These are phyloP conservation scores for Coemansia sp. DNA, from an alignment of 371 early-diverging fungal genomes.

Conservation along the genomic window DNA sequence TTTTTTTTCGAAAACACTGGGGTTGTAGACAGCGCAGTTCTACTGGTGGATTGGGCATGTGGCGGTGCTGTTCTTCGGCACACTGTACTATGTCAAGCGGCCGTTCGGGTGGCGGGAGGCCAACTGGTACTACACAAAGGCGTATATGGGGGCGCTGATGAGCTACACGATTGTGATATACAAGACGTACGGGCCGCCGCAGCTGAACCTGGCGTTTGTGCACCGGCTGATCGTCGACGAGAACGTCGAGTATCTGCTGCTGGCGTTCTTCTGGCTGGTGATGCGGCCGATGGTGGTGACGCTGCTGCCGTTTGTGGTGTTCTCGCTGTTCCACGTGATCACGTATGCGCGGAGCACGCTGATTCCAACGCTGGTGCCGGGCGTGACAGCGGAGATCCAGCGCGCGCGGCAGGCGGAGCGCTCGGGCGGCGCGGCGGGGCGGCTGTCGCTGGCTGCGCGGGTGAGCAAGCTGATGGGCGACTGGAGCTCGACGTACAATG, in stretches of 20 bases:
- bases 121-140: conserved; percentile 58
- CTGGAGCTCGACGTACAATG: conserved; percentile 71
- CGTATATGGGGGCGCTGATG: conserved; percentile 69
- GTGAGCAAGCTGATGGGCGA: conserved; percentile 61
- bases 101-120: conserved; percentile 36
- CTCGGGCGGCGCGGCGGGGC: conserved; percentile 14
- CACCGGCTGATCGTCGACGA: conserved; percentile 79
- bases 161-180: conserved; percentile 86
- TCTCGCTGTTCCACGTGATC: conserved; percentile 81
- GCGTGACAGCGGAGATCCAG: conserved; percentile 50
- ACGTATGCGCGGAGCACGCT: conserved; percentile 75
- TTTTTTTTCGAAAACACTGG: neutral
- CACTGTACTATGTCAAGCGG: conserved; percentile 38
- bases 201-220: conserved; percentile 61
- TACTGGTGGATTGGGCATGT: conserved; percentile 54
- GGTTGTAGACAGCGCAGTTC: conserved; percentile 47
- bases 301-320: conserved; percentile 79
- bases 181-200: conserved; percentile 70
- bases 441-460: conserved; percentile 44
- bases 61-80: conserved; percentile 35
- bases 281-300: conserved; percentile 72
- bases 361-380: conserved; percentile 70
- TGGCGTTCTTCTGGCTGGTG: conserved; percentile 77
- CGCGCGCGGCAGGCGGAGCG: conserved; percentile 27
- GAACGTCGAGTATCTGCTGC: conserved; percentile 81